These are phyloP conservation scores for Amanita phalloides DNA, from an alignment of 768 basidiomycete genomes.

Conservation along the genomic window DNA sequence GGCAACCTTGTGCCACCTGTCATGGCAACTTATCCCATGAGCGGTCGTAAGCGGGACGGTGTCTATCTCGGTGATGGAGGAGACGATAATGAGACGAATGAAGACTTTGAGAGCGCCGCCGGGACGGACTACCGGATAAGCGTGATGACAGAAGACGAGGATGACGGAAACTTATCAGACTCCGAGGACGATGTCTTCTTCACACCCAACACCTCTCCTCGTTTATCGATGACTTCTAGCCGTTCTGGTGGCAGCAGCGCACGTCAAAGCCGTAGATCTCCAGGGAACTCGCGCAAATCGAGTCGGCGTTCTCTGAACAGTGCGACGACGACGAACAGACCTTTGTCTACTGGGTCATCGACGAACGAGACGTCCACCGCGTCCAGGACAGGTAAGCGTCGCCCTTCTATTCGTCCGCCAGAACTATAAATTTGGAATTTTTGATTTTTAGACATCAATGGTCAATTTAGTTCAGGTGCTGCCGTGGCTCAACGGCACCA, in stretches of 20 bases:
- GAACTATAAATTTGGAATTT: background rate
- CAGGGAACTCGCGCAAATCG: background rate
- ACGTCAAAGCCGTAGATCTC: background rate
- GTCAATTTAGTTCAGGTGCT: background rate
- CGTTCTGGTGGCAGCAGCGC: conserved; percentile 12
- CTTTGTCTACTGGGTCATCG: background rate
- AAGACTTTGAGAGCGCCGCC: background rate
- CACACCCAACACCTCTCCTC: conserved; percentile 48
- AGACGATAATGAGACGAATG: background rate
- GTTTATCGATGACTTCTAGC: conserved; percentile 28
- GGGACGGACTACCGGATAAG: background rate
- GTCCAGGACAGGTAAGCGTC: background rate
- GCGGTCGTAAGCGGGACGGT: background rate
- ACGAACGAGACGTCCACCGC: background rate
- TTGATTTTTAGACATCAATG: background rate
- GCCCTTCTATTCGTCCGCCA: background rate
- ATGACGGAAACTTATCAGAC: conserved; percentile 3
- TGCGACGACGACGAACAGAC: background rate
- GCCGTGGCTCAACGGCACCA: background rate
- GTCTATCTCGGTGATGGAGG: background rate
- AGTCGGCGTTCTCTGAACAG: conserved; percentile 7
- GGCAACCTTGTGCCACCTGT: background rate
- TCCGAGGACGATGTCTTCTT: conserved; percentile 33
- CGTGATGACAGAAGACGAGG: conserved; percentile 1
- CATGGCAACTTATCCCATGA: background rate